Conservation (phyloP, 2,329 filamentous ascomycete genomes). For the Falciphora oryzae region DNA sequence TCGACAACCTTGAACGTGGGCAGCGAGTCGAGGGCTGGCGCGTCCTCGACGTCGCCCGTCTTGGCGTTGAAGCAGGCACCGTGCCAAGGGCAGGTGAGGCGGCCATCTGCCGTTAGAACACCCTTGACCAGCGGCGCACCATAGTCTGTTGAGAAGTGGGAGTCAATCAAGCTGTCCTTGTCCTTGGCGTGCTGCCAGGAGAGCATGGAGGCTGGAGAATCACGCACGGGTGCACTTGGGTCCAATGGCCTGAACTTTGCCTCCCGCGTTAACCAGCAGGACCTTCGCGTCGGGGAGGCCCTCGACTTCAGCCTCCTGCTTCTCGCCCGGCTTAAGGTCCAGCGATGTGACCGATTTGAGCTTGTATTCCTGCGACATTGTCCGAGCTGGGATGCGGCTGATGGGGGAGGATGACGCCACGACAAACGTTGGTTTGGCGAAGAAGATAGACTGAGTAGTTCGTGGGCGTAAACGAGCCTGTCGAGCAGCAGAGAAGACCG, state of each 20-base stretch:
- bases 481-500: not conserved
- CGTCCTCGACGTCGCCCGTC: slow-evolving; percentile 92
- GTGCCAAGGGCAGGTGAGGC: slow-evolving; percentile 93
- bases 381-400: slow-evolving; percentile 35
- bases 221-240: slow-evolving; percentile 60
- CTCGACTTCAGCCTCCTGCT: slow-evolving; percentile 85
- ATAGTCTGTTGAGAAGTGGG: slow-evolving; percentile 55
- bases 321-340: slow-evolving; percentile 71
- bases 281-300: slow-evolving; percentile 83
- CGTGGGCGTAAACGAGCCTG: not conserved
- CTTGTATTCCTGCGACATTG: slow-evolving; percentile 56
- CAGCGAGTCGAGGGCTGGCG: slow-evolving; percentile 82
- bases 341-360: slow-evolving; percentile 74
- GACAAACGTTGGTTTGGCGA: not conserved
- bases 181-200: not conserved
- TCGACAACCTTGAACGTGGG: slow-evolving; percentile 75
- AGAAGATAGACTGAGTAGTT: not conserved
- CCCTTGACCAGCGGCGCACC: slow-evolving; percentile 86
- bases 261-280: slow-evolving; percentile 72
- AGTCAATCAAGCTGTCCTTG: not conserved
- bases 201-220: not conserved
- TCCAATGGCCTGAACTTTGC: slow-evolving; percentile 72
- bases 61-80: slow-evolving; percentile 90
- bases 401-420: slow-evolving; percentile 12
- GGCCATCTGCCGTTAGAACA: slow-evolving; percentile 73